Percentiles rank a stretch among this genome's conserved stretches.
phyloP scores from a whole-genome alignment of 495 filamentous ascomycete genomes.

The Podospora conica region DNA sequence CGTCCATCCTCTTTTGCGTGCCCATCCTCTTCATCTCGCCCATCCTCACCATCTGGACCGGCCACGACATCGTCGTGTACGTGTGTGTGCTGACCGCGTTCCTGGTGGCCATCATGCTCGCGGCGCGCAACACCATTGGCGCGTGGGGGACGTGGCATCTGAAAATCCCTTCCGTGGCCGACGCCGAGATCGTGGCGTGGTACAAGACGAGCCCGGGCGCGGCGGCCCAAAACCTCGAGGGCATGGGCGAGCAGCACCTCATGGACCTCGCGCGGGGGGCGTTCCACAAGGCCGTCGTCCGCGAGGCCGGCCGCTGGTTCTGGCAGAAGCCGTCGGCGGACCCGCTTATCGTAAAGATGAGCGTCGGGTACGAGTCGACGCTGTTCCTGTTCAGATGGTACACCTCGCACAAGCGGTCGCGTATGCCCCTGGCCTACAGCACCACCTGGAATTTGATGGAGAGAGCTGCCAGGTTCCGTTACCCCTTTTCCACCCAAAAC shows the following conservation, averaged over 20 bases:
- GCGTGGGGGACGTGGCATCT: conserved; percentile 49
- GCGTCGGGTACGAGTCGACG: conserved; percentile 50
- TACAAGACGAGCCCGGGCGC: conserved; percentile 35
- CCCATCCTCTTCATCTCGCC: conserved; percentile 45
- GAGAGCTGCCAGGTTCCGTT: too few relatives aligned
- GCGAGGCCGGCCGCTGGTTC: conserved; percentile 35
- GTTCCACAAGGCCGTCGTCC: conserved; percentile 38
- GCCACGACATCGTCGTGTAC: conserved; percentile 43
- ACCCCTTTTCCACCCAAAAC: too few relatives aligned
- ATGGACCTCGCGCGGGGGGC: conserved; percentile 42
- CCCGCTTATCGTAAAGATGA: conserved; percentile 43
- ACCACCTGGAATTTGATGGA: conserved; percentile 58
- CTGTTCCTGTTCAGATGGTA: conserved; percentile 57
- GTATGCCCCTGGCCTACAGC: conserved; percentile 50
- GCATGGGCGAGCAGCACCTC: conserved; percentile 2
- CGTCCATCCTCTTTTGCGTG: conserved; percentile 29
- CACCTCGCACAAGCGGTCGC: conserved; percentile 44
- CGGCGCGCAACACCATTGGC: conserved; percentile 34
- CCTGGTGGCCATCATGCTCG: conserved; percentile 35
- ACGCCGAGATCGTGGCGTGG: conserved; percentile 45
- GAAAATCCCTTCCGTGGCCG: conserved; percentile 38
- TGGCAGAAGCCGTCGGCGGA: conserved; percentile 31
- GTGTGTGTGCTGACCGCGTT: conserved; percentile 41
- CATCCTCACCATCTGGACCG: conserved; percentile 39
- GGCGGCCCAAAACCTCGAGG: conserved; percentile 34